These are phyloP conservation scores for Bryopsis sp. DNA, from an alignment of 139 green algal genomes.

Conservation along the genomic window DNA sequence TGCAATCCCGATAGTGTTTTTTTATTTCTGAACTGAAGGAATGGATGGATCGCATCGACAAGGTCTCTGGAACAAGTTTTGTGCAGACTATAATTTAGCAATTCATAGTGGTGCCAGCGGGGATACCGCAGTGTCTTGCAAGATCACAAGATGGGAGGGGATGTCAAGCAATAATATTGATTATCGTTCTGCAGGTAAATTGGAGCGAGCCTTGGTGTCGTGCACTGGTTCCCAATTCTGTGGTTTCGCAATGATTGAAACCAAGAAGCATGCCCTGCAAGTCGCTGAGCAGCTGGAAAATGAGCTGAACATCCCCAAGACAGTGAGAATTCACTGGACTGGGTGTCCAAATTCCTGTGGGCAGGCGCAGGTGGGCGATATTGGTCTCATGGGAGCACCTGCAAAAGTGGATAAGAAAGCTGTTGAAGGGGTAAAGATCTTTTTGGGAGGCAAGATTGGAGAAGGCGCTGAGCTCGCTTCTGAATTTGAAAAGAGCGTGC, in stretches of 20 bases:
- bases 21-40: no score
- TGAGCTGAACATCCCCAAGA: constrained; percentile 63
- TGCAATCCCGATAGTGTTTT: no score
- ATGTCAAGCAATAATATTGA: no score
- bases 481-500: constrained; percentile 59
- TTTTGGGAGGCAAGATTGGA: constrained; percentile 75
- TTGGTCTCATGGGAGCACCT: constrained; percentile 88
- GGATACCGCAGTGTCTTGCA: no score
- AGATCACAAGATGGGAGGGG: no score
- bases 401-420: constrained; percentile 82
- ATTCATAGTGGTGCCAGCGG: no score
- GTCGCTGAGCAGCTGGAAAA: constrained; percentile 74
- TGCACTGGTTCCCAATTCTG: constrained; percentile 98
- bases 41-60: no score
- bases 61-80: no score
- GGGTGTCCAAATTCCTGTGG: constrained; percentile 97
- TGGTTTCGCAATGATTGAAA: constrained; percentile 89
- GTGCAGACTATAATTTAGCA: no score
- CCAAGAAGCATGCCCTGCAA: constrained; percentile 69
- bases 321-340: constrained; percentile 94
- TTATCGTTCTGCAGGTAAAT: no score
- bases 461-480: constrained; percentile 54
- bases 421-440: constrained; percentile 83
- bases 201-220: constrained; percentile 48
- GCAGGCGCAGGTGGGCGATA: constrained; percentile 89